A percentile compares a stretch with the other conserved stretches of the same genome.
These are phyloP conservation scores for Bolboschoenus planiculmis DNA, from an alignment of 176 grass and related monocot genomes.

Conservation along the genomic window DNA sequence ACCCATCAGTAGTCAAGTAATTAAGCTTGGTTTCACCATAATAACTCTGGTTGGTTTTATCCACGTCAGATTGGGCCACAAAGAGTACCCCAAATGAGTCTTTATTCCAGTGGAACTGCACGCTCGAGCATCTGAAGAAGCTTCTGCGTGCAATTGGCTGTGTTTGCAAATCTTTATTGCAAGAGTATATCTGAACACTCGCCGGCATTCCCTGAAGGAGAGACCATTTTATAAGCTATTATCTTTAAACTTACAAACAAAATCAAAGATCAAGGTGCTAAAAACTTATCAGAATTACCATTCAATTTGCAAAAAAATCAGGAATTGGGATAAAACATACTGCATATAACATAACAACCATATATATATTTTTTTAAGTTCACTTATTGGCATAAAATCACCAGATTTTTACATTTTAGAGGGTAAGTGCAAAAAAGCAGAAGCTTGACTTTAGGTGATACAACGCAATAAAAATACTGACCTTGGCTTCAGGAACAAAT, in stretches of 20 bases:
- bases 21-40: conserved; percentile 95
- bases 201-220: conserved; percentile 58
- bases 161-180: conserved; percentile 60
- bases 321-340: neutral
- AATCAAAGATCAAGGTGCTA: neutral
- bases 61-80: conserved; percentile 75
- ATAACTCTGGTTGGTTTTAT: conserved; percentile 99
- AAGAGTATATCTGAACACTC: conserved; percentile 84
- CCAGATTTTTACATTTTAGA: neutral
- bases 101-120: conserved; percentile 76
- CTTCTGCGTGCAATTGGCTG: conserved; percentile 74
- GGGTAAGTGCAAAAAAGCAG: neutral
- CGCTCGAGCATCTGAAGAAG: conserved; percentile 80
- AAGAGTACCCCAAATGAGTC: conserved; percentile 71
- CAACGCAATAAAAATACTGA: conserved; percentile 16
- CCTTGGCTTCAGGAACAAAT: conserved; percentile 78
- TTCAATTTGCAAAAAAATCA: neutral
- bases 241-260: neutral
- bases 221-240: conserved; percentile 5
- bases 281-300: neutral
- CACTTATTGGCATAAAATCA: neutral
- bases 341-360: neutral
- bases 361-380: neutral
- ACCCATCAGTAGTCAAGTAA: conserved; percentile 85
- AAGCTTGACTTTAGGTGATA: neutral